phyloP scores from a whole-genome alignment of 78 protist species.

The Dictyostelium discoideum region DNA sequence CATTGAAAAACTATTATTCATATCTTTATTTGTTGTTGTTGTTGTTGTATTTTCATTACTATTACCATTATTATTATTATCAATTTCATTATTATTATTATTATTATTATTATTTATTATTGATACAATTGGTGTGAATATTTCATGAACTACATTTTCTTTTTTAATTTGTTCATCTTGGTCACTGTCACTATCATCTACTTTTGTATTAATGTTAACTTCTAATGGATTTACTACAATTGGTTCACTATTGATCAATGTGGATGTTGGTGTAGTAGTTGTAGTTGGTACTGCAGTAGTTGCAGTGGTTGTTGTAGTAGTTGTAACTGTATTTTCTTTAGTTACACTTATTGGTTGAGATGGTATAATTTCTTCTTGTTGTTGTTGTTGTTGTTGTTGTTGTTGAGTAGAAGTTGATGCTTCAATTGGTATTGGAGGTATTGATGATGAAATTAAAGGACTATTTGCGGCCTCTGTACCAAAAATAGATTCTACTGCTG shows the following conservation, averaged over 20 bases:
- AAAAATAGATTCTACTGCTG: neutral
- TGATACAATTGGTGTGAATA: conserved; percentile 4
- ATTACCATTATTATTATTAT: neutral
- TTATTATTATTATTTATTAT: neutral
- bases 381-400: neutral
- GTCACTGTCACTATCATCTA: neutral
- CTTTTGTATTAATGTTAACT: neutral
- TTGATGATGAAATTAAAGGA: neutral
- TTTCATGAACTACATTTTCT: neutral
- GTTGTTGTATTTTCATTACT: neutral
- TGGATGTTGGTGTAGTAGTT: neutral
- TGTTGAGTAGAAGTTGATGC: neutral
- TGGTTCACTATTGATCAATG: neutral
- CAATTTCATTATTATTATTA: too few species aligned
- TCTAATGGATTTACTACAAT: neutral
- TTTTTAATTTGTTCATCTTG: neutral
- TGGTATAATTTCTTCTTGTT: neutral
- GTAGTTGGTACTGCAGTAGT: neutral
- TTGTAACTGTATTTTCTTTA: neutral
- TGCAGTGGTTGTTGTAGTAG: neutral
- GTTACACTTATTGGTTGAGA: neutral
- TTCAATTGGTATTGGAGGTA: neutral
- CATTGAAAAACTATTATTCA: neutral
- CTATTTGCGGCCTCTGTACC: neutral
- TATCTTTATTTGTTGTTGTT: neutral